Base-by-base conservation (phyloP, 257 asterid species). In the Agastache rugosa region DNA sequence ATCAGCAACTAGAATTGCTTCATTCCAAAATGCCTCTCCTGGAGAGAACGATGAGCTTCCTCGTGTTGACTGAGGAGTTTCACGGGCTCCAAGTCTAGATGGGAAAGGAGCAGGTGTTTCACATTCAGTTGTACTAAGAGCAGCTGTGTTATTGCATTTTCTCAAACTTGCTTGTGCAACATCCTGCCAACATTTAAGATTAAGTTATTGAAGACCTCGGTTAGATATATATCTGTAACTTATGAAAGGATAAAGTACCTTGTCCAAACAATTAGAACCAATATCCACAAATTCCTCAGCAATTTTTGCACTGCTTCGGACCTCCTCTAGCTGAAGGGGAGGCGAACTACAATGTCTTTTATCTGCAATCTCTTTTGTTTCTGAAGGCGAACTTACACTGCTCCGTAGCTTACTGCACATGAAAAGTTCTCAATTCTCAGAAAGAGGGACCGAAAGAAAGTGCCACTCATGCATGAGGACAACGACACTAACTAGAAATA, bases 1-100 rank as follows among this genome's bases (percentile, higher is more conserved):
- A 85, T 94, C 99, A 73, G 95, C 99, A 79, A 92, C 89, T 76
- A 81, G 78, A 78, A 94, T 92, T 70, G 97, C 99, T 85, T 94
- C 97, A 75, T 90, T 87, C 99, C 99, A 94, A 80, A 94, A 94
- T 67, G 90, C 81, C 81, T 94, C 99, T 77, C 99, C 99, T 22
- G 99, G 99, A 54, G 99, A 94, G 78, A 92, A 88, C 45, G 81
- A 77, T 66, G 96, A 94, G 86, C 93, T 89, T 74, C 96, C 91
- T 59, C 88, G 73, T 69, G 81, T 64, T 56, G 97, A 89, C 66
- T 81, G 83, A 73, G 97, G 99, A 75, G 97, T 90, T 79, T 75
- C 89, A 25, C 77, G 78, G 72, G 77, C 77, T 73, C 81, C 84
- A 68, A 63, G 31, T 77, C 67, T 83, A 6, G 62, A 68, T 68